Evolutionary conservation across 371 early-diverging fungal species (phyloP), one percentile per base, ranked within the genome.

Genomic region (Dinochytrium kinnereticum): DNA sequence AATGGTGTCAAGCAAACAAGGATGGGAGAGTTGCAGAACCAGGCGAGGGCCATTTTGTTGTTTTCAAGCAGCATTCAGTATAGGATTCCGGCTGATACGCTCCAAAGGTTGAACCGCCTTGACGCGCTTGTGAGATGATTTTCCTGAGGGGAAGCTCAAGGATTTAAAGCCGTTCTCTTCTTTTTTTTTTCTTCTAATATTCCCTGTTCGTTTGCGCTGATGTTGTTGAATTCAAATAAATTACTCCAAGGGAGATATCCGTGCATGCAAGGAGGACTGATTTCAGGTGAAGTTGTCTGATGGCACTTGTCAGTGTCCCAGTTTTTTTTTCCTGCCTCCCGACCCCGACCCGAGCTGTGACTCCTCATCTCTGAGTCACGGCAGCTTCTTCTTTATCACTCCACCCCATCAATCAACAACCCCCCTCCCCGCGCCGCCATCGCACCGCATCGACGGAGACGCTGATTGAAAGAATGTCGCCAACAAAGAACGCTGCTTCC

Each of bases 51-150:
- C 2, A 59, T 96, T 19, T 87, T 93, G 76, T 86, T 90, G 51
- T 95, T 94, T 87, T 89, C 92, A 0, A 95, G 95, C 13, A 85
- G 89, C 72, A 87, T 95, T 68, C 92, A 92, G 79, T 92, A 93
- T 81, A 84, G 91, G 30, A 92, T 95, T 80, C 92, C 95, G 3
- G 85, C 87, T 1, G 95, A 95, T 66, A 90, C 90, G 0, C 90
- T 91, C 66, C 89, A 90, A 13, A 86, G 86, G 71, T 82, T 96
- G 57, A 95, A 91, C 79, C 89, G 90, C 68, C 87, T 90, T 77
- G 90, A 91, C 39, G 89, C 90, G 5, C 76, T 86, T 80, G 90
- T 93, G 86, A 81, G 80, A 40, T 91, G 61, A 61, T 3, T 34
- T 3, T 33, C 28, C 7, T 15, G 10, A 10, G 13, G 57, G 17